Evolutionary conservation across 1,284 basidiomycete species (phyloP), one percentile per base, ranked within the genome.

Genomic region (Pseudozyma tsukubaensis): DNA sequence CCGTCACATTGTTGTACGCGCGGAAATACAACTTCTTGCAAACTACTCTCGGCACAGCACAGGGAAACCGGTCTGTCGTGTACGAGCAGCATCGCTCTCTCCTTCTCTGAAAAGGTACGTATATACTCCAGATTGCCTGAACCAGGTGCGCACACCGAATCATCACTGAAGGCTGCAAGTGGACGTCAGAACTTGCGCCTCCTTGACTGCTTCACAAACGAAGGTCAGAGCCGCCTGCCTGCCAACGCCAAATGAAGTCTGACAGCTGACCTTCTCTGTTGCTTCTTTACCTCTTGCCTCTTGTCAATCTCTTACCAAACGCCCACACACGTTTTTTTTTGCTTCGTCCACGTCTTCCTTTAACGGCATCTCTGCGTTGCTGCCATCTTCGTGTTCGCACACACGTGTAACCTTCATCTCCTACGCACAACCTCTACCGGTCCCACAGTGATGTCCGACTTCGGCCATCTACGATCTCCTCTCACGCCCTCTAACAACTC

Each of bases 391-490:
- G 11, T 56, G 7, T 29, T 21, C 40, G 14, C 49, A 39, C 14
- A 40, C 11, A 11, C 36, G 18, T n/a, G 21, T n/a, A 14, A 16
- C 4, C 34, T 9, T 12, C 37, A 32, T 21, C 13, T 42, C 52
- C 12, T 32, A 3, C 35, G 13, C 34, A 43, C 21, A 14, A 14
- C 34, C 11, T 19, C 36, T 13, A 14, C 16, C n/a, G 11, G 10
- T 24, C 14, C 11, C 50, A 42, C 53, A 70, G 65, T 58, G 47
- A 80, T 80, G 78, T 66, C 78, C 58, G 76, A 78, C 60, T 77
- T 72, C 56, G 64, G 65, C 52, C 74, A 68, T 11, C 47, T 80
- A 37, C 70, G 78, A 57, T 69, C 78, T 29, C 76, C 78, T 32
- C 56, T 68, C 34, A 67, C 77, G 50, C 68, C 77, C 34, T 62